A percentile compares a stretch with the other conserved stretches of the same genome.
Conservation (phyloP, 176 grass and related monocot genomes). For the Hsuehochloa calcarea region DNA sequence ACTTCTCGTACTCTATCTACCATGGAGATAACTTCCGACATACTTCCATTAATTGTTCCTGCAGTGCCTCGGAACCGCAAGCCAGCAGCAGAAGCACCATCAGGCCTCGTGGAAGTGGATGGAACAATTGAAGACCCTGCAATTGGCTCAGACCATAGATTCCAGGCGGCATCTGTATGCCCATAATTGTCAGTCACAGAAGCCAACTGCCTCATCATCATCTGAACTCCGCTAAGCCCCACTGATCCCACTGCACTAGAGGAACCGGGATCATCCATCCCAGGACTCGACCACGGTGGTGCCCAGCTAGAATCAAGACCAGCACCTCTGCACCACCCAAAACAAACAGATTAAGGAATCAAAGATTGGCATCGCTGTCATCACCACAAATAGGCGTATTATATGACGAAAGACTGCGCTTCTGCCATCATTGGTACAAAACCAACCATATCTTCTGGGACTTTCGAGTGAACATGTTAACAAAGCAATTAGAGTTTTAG, state of each 20-base stretch:
- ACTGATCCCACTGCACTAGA: conserved; percentile 65
- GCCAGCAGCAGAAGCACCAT: conserved; percentile 55
- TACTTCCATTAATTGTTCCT: conserved; percentile 50
- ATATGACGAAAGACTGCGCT: background rate
- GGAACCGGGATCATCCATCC: conserved; percentile 68
- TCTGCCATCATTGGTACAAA: background rate
- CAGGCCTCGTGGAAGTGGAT: conserved; percentile 51
- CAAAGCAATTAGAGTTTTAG: background rate
- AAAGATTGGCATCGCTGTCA: conserved; percentile 14
- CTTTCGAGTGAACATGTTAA: conserved; percentile 12
- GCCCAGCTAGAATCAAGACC: conserved; percentile 77
- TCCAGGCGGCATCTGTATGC: conserved; percentile 59
- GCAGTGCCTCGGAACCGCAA: conserved; percentile 46
- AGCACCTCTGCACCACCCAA: conserved; percentile 54
- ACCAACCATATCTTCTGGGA: background rate
- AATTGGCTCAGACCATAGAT: conserved; percentile 53
- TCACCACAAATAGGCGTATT: background rate
- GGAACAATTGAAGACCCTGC: conserved; percentile 46
- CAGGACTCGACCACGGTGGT: conserved; percentile 65
- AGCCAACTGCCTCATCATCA: conserved; percentile 98
- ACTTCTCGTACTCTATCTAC: conserved; percentile 91
- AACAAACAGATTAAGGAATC: conserved; percentile 15
- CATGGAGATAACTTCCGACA: conserved; percentile 63
- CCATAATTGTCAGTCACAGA: conserved; percentile 75
- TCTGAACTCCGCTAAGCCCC: conserved; percentile 89